A percentile compares a stretch with the other conserved stretches of the same genome.
Evolutionary conservation across 139 green algal species (phyloP).

Genomic region (Volvox reticuliferus): DNA sequence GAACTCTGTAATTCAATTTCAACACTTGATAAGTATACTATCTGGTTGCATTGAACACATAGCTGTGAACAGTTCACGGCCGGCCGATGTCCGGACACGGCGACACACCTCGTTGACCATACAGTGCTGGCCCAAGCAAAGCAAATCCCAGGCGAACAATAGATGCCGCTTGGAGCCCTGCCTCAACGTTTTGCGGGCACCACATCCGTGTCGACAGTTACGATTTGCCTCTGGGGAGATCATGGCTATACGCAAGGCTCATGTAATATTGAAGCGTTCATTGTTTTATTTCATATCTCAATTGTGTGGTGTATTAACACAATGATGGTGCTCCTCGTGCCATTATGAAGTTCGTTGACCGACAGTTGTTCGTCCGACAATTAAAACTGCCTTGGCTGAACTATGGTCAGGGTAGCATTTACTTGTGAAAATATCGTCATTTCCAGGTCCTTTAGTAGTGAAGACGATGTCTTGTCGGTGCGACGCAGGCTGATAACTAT

Average conservation of each 20-base stretch:
- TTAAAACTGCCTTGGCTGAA: neutral
- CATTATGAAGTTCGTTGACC: neutral
- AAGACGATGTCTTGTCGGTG: too few species aligned
- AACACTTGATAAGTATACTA: neutral
- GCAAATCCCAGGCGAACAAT: neutral
- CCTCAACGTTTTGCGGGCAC: slow-evolving; percentile 27
- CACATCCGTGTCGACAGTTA: slow-evolving; percentile 4
- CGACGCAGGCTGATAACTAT: too few species aligned
- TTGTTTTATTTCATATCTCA: neutral
- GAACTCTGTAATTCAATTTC: neutral
- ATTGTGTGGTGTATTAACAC: neutral
- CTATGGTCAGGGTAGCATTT: too few species aligned
- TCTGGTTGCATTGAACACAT: neutral
- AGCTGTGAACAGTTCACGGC: too few species aligned
- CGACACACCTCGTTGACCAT: slow-evolving; percentile 9
- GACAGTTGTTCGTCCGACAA: neutral
- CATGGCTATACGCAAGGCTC: neutral
- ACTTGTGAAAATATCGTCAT: too few species aligned
- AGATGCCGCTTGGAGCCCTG: neutral
- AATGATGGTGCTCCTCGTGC: neutral
- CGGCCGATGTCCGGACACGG: too few species aligned
- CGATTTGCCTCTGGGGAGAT: neutral
- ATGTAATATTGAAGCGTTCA: neutral
- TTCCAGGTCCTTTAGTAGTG: too few species aligned
- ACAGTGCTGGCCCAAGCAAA: neutral